Evolutionary conservation across 345 rosid genomes (phyloP), one percentile per base, ranked within the genome.

Genomic region (Combretum micranthum): DNA sequence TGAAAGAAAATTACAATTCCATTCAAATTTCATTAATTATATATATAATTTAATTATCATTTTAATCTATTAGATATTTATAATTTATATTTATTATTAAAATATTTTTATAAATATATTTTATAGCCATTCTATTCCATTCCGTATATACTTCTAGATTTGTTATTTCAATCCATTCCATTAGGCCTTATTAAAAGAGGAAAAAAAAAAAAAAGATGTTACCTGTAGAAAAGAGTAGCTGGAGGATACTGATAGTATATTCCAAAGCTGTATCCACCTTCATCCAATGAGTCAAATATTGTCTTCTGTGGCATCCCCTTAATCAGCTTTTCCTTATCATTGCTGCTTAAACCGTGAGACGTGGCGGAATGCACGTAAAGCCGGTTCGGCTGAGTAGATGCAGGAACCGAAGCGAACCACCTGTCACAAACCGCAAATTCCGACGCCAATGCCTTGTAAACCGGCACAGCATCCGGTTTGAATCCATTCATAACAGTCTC

Each of bases 251-350:
- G 53, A 22, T 64, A 64, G 45, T 64, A 64, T 18, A 64, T 64
- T 57, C 58, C 63, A 45, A 64, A 64, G 20, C 12, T 57, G 47
- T 37, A 23, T 3, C 58, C 63, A 3, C 25, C 51, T 26, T 57
- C 63, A 16, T 64, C 63, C 51, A 64, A n/a, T 10, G 69, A 64
- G 57, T 64, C 69, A 17, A 64, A 57, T 22, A 64, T 57, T 3
- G 69, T 64, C 69, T 51, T 64, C 61, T 64, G 69, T 2, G 69
- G 69, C 10, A 19, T 50, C 10, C 69, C 69, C 10, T 23, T 52
- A 44, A 64, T 57, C 16, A 64, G 63, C 69, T 42, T 25, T 17
- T 19, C 0, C 8, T 23, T 57, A n/a, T 57, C 63, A 46, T 64
- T 64, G 37, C 69, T 44, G 13, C 63, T 64, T 14, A 62, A 47